Evolutionary conservation across 129 eudicot genomes (phyloP), one percentile per base, ranked within the genome.

Genomic region (Flaveria ramosissima): DNA sequence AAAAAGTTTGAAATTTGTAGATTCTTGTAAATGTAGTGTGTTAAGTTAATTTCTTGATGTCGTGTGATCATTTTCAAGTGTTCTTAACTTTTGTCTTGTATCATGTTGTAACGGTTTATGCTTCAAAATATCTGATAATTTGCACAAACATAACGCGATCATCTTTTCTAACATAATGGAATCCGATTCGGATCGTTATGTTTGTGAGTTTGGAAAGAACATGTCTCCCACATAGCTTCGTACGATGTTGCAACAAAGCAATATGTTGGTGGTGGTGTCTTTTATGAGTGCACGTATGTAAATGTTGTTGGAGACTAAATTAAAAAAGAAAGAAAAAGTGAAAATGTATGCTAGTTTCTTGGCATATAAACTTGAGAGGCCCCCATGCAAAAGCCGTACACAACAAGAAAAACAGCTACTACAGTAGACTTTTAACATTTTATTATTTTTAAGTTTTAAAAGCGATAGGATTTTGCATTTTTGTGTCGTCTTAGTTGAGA

Each of bases 321-420:
- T 23, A 23, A 60, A 42, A 11, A 74, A 74, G 20, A 60, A 74
- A 74, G 68, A 73, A 73, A 73, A 73, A 56, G 21, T n/a, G 42
- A 42, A 59, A 12, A 59, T 74, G 69, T 32, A 20, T 41, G 16
- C 69, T 41, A 19, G 24, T 41, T 12, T 73, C 47, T 43, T 57
- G 63, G 69, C 69, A 39, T 41, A 17, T 39, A 56, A 30, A 23
- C 67, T 36, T 53, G 51, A 72, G 50, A 19, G 66, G 68, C 36
- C 67, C 66, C 77, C 77, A 55, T 55, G 77, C 53, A 73, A 17
- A 55, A 12, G 52, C 15, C 56, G 69, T 73, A 73, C 77, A 17
- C 23, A 19, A 56, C 16, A n/a, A n/a, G n/a, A n/a, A n/a, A n/a
- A n/a, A n/a, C n/a, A n/a, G n/a, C n/a, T n/a, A n/a, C n/a, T n/a